Conservation (phyloP, 768 basidiomycete genomes). For the Obba rivulosa region DNA sequence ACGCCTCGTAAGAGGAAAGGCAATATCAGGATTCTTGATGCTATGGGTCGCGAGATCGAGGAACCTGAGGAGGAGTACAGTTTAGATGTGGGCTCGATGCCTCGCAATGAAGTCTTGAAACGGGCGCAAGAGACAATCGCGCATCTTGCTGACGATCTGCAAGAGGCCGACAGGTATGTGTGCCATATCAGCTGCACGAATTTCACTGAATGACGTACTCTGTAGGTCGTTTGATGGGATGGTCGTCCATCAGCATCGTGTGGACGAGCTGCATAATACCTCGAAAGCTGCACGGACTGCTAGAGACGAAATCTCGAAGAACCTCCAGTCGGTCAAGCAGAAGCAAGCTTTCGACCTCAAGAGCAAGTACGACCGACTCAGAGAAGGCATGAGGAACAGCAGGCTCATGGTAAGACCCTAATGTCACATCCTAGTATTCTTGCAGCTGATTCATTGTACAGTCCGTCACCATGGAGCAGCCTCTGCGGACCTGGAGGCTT, state of each 20-base stretch:
- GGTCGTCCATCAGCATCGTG: conserved; percentile 35
- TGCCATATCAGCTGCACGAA: conserved; percentile 5
- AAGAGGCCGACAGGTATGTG: conserved; percentile 53
- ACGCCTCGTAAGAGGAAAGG: conserved; percentile 31
- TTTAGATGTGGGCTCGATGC: conserved; percentile 18
- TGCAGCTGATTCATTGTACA: not conserved
- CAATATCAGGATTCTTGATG: conserved; percentile 58
- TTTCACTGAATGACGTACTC: not conserved
- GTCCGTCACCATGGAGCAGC: conserved; percentile 12
- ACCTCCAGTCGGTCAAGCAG: conserved; percentile 35
- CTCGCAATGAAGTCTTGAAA: conserved; percentile 47
- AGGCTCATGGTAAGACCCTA: conserved; percentile 32
- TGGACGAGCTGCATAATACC: conserved; percentile 42
- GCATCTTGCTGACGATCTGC: conserved; percentile 50
- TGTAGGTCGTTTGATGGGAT: conserved; percentile 34
- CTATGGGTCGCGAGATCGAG: conserved; percentile 59
- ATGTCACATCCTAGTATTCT: not conserved
- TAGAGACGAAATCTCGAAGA: conserved; percentile 39
- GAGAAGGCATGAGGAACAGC: conserved; percentile 32
- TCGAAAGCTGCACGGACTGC: conserved; percentile 48
- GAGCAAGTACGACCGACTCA: conserved; percentile 28
- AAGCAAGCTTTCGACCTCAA: conserved; percentile 32
- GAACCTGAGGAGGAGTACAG: conserved; percentile 15
- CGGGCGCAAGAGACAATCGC: conserved; percentile 55
- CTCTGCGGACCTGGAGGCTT: conserved; percentile 15